Evolutionary conservation across 2,329 filamentous ascomycete genomes (phyloP).

Genomic region (Bisporella sp.): DNA sequence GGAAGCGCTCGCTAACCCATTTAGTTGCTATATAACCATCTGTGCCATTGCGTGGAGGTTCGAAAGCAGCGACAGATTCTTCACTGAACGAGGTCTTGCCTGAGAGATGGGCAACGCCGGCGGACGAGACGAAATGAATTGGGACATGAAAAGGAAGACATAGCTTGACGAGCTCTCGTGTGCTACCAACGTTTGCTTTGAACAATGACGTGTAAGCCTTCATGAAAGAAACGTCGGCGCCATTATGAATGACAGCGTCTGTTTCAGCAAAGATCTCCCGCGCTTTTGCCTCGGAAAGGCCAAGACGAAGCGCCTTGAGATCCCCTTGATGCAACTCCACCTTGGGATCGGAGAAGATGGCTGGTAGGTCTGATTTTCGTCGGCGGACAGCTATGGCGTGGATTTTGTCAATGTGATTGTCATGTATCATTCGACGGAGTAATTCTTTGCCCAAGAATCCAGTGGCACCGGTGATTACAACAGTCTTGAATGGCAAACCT

Average conservation of each 20-base stretch:
- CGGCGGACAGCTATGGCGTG: not conserved
- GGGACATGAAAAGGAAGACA: not conserved
- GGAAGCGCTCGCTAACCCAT: slow-evolving; percentile 29
- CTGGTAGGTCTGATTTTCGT: not conserved
- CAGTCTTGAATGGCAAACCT: too few relatives aligned
- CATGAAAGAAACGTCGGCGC: not conserved
- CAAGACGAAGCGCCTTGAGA: not conserved
- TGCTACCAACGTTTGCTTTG: not conserved
- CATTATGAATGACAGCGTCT: not conserved
- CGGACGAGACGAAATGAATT: not conserved
- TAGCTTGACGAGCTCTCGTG: not conserved
- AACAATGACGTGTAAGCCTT: not conserved
- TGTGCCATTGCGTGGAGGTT: slow-evolving; percentile 17
- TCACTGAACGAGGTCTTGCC: too few relatives aligned
- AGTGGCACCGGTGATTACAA: not conserved
- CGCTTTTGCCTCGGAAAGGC: not conserved
- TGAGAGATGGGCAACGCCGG: not conserved
- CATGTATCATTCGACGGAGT: not conserved
- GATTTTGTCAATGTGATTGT: not conserved
- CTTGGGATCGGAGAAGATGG: not conserved
- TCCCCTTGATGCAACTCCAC: not conserved
- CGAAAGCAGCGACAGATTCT: not conserved
- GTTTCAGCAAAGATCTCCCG: not conserved
- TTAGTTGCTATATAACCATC: slow-evolving; percentile 30
- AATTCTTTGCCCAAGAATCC: not conserved